Base-by-base conservation (phyloP, 805 yeast species). In the Candida sithepensis region DNA sequence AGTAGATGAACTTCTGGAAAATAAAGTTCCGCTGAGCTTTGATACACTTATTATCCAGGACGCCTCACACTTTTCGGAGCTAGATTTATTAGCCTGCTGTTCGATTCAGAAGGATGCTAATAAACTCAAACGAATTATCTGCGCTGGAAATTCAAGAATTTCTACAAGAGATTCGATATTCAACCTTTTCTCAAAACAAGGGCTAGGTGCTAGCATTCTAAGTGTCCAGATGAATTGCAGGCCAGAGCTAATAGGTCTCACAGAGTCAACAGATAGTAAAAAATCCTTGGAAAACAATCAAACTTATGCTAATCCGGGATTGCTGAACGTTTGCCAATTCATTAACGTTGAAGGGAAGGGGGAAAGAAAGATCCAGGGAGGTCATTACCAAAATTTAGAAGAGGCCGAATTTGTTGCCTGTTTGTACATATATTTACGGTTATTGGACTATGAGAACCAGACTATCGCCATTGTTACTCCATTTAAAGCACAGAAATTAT, bases 351-450 rank as follows among this genome's bases (percentile, higher is more conserved):
- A 60, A 18, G 67, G 64, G 10, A 43, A 49, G 6, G 65, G 64
- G 7, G 75, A 69, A 40, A 47, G 57, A 2, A 63, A 60, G 41
- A 57, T 60, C 2, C 43, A 49, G 1, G 56, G 63, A 1, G 60
- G 56, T 1, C 49, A 58, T 26, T 61, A 43, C 60, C 75, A 69
- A 36, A 74, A 74, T 47, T 44, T 70, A n/a, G 68, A 63, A 9
- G 79, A 79, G 52, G 83, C 82, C 0, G 78, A 75, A 50, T 73
- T 63, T 47, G 65, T 73, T 16, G 76, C 76, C 14, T 60, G 65
- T 0, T 49, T 78, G 6, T 78, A 65, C 53, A 71, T 70, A 59
- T 78, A 76, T 47, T 62, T 81, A 72, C 54, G 75, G 4, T 49
- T 70, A 3, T 44, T 71, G 19, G 79, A 78, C 0, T 78, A 77